Base-by-base conservation (phyloP, 1,139 yeast species). In the Taphrina flavorubra region DNA sequence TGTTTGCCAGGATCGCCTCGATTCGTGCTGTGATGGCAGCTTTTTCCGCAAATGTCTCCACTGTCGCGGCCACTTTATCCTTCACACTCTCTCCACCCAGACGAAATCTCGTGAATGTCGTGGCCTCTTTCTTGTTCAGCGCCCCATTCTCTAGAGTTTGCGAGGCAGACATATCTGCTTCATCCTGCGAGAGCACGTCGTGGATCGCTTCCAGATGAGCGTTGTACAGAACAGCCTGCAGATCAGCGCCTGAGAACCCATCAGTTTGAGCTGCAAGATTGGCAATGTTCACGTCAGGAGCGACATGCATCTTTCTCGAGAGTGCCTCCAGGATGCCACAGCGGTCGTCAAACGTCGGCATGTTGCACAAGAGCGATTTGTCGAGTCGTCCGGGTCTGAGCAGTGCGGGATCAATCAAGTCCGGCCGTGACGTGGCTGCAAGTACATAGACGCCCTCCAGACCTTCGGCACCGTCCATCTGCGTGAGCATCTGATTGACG, bases 381-480 rank as follows among this genome's bases (percentile, higher is more conserved):
- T 94, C 99, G 75, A 94, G 82, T 79, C 99, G 86, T 25, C 99
- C 99, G 0, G 99, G 99, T 77, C 99, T 86, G 72, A 94, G 80
- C 70, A 94, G 81, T 0, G 99, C 99, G 6, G 97, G 88, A 78
- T 94, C 99, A 73, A 95, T 92, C 74, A 94, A 82, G 42, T 70
- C 71, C 31, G 71, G 71, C 74, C 99, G 83, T 74, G 94, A 87
- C 0, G 99, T 95, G 0, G 99, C 99, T 0, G 98, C 99, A 42
- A 94, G 81, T 0, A 95, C 97, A 76, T 94, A 94, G 2, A 95
- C 99, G 0, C 98, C 98, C 75, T 92, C 97, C 47, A 92, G 81
- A 0, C 98, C 98, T 78, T 94, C 99, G 0, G 98, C 98, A 80
- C 99, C 99, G 79, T 94, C 99, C 97, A 94, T 92, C 77, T 95